Conservation (phyloP, 2,329 filamentous ascomycete species). For the Cladorrhinum sp. region DNA sequence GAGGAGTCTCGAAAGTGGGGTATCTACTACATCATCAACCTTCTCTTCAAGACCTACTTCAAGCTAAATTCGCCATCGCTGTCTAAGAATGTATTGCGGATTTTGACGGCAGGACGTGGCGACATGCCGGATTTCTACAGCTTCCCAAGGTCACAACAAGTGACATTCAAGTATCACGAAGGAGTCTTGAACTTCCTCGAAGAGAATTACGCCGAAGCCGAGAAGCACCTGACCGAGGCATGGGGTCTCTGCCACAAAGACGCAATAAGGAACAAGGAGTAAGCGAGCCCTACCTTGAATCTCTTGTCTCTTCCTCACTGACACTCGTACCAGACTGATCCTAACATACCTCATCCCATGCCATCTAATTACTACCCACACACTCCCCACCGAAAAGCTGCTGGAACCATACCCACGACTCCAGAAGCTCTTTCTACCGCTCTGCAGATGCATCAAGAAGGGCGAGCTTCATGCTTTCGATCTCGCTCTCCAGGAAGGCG, state of each 20-base stretch:
- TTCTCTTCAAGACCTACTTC: slow-evolving; percentile 98
- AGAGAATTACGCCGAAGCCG: slow-evolving; percentile 85
- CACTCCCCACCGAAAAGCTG: slow-evolving; percentile 69
- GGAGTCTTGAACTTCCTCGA: slow-evolving; percentile 92
- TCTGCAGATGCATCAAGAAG: slow-evolving; percentile 73
- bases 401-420: slow-evolving; percentile 74
- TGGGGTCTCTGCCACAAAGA: slow-evolving; percentile 76
- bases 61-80: slow-evolving; percentile 87
- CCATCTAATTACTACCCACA: slow-evolving; percentile 82
- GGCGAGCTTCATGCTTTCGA: slow-evolving; percentile 86
- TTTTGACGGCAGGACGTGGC: slow-evolving; percentile 68
- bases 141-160: slow-evolving; percentile 86
- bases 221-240: slow-evolving; percentile 75
- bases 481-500: slow-evolving; percentile 71
- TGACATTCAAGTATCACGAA: slow-evolving; percentile 95
- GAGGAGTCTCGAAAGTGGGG: slow-evolving; percentile 97
- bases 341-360: slow-evolving; percentile 94
- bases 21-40: slow-evolving; percentile 89
- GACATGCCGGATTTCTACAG: slow-evolving; percentile 77
- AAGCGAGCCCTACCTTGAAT: slow-evolving; percentile 33
- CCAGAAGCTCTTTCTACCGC: slow-evolving; percentile 72
- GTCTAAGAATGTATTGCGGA: slow-evolving; percentile 84
- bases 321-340: slow-evolving; percentile 61
- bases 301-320: background rate
- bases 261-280: slow-evolving; percentile 77